These are phyloP conservation scores for Aspergillus sp. DNA, from an alignment of 2,329 filamentous ascomycete species.

Conservation along the genomic window DNA sequence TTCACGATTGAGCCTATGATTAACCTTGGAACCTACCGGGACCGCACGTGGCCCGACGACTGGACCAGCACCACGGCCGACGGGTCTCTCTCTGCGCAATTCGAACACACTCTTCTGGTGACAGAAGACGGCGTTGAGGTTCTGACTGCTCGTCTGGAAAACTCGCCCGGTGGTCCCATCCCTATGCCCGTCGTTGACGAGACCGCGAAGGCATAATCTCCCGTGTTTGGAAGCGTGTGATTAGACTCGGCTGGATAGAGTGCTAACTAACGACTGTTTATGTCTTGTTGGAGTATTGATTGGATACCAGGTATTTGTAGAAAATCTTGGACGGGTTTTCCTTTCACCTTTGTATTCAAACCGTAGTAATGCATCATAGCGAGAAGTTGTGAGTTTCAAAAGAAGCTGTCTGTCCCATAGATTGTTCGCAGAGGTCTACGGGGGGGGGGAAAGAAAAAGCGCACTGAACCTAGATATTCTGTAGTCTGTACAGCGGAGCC, in stretches of 20 bases:
- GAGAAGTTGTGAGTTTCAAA: background rate
- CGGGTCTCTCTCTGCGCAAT: conserved; percentile 87
- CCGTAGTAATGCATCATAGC: background rate
- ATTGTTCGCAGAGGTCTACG: background rate
- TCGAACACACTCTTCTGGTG: conserved; percentile 84
- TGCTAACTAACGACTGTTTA: background rate
- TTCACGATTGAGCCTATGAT: conserved; percentile 99
- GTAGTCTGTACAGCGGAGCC: no score
- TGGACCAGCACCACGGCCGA: conserved; percentile 96
- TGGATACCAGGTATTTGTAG: background rate
- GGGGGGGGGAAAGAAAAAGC: no score
- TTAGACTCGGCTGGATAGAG: conserved; percentile 10
- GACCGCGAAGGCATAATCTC: conserved; percentile 13
- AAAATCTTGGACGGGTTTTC: background rate
- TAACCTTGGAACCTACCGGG: conserved; percentile 81
- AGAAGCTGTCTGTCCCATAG: background rate
- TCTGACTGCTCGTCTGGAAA: conserved; percentile 68
- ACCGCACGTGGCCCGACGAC: conserved; percentile 97
- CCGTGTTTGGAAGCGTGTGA: background rate
- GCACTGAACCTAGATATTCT: background rate
- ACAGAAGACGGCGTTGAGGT: conserved; percentile 81
- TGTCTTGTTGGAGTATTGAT: background rate
- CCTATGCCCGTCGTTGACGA: conserved; percentile 50
- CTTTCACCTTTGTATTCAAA: background rate
- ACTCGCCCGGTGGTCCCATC: conserved; percentile 74